phyloP scores from a whole-genome alignment of 805 yeast genomes.

The Phaffomyces opuntiae region DNA sequence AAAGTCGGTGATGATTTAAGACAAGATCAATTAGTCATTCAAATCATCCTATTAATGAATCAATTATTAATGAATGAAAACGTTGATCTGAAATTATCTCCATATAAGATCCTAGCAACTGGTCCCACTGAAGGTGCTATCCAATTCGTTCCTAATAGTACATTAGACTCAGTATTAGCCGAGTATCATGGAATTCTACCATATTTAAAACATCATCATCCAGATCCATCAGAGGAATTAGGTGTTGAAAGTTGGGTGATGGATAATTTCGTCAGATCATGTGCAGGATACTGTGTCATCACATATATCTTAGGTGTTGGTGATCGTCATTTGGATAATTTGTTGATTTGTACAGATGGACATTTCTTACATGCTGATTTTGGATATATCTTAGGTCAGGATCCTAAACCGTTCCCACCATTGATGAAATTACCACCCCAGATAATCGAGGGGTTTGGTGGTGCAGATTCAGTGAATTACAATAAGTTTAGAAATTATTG shows the following conservation, averaged over 20 bases:
- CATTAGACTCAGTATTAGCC: slow-evolving; percentile 71
- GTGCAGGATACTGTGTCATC: slow-evolving; percentile 97
- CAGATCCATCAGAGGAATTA: slow-evolving; percentile 34
- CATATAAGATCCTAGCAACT: slow-evolving; percentile 86
- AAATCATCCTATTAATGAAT: slow-evolving; percentile 87
- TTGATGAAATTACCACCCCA: slow-evolving; percentile 96
- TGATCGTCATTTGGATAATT: slow-evolving; percentile 90
- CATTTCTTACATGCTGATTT: slow-evolving; percentile 97
- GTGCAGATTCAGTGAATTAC: slow-evolving; percentile 77
- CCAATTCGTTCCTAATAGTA: slow-evolving; percentile 90
- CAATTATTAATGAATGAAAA: slow-evolving; percentile 82
- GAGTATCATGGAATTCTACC: slow-evolving; percentile 71
- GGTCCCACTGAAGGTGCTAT: slow-evolving; percentile 88
- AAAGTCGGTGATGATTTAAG: slow-evolving; percentile 92
- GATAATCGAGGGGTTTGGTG: slow-evolving; percentile 97
- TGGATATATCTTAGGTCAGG: slow-evolving; percentile 93
- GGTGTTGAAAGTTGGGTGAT: slow-evolving; percentile 48
- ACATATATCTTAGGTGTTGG: slow-evolving; percentile 95
- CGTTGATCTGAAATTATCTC: slow-evolving; percentile 78
- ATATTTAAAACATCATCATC: slow-evolving; percentile 60
- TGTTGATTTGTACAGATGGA: slow-evolving; percentile 74
- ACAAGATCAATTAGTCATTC: slow-evolving; percentile 96
- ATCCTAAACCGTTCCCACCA: slow-evolving; percentile 98
- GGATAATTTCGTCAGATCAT: slow-evolving; percentile 91
- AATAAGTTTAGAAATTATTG: slow-evolving; percentile 86